Conservation (phyloP, 345 rosid genomes). For the Clarkia xantiana region DNA sequence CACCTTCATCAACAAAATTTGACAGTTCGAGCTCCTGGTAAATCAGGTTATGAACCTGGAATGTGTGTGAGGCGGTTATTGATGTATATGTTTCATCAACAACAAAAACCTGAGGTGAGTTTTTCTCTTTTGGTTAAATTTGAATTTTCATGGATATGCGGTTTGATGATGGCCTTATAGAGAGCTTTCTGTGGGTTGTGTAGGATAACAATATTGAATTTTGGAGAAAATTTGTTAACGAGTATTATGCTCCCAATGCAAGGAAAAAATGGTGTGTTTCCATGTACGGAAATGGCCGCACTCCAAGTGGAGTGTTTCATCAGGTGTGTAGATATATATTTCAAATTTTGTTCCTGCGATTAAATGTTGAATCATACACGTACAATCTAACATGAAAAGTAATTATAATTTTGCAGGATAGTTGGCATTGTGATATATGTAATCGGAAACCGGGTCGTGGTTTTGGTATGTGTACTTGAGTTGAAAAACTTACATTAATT, state of each 20-base stretch:
- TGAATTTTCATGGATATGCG: conserved; percentile 12
- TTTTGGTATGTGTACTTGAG: conserved; percentile 78
- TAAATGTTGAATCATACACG: conserved; percentile 8
- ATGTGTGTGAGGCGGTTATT: conserved; percentile 87
- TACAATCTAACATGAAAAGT: not conserved
- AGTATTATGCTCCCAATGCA: conserved; percentile 85
- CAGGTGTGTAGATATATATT: conserved; percentile 36
- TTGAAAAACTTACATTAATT: not conserved
- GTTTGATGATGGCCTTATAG: not conserved
- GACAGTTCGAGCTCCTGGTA: conserved; percentile 53
- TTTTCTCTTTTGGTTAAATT: conserved; percentile 18
- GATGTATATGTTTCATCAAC: conserved; percentile 82
- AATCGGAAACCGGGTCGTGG: conserved; percentile 98
- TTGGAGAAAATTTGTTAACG: conserved; percentile 92
- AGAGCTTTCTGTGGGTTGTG: conserved; percentile 24
- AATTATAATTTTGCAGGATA: conserved; percentile 52
- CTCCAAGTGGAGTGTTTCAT: conserved; percentile 84
- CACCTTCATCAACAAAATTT: conserved; percentile 58
- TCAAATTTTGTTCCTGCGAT: conserved; percentile 6
- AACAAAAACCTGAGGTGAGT: conserved; percentile 81
- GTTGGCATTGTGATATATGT: conserved; percentile 98
- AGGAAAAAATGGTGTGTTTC: conserved; percentile 98
- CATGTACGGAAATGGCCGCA: conserved; percentile 92
- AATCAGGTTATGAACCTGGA: conserved; percentile 83
- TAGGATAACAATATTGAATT: conserved; percentile 94